Conservation (phyloP, 2,329 filamentous ascomycete species). For the Scytalidium lignicola region DNA sequence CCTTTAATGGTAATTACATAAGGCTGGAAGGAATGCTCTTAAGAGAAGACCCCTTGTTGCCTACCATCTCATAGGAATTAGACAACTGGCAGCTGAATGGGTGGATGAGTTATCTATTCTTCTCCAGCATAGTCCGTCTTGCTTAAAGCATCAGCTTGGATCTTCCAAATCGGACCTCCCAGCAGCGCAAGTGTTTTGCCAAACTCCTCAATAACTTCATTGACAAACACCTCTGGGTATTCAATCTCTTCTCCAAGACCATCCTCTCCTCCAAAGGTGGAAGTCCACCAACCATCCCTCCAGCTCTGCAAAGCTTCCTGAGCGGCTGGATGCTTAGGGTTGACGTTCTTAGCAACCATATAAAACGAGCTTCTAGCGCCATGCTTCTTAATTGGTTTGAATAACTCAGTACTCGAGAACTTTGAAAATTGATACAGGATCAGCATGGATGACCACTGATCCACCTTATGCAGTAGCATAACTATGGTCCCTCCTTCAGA, state of each 20-base stretch:
- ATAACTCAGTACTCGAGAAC: slow-evolving; percentile 16
- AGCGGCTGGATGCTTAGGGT: slow-evolving; percentile 8
- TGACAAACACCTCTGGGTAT: slow-evolving; percentile 6
- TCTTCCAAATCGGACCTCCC: slow-evolving; percentile 15
- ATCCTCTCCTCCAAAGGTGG: slow-evolving; percentile 16
- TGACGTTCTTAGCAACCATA: slow-evolving; percentile 19
- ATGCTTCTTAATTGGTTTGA: slow-evolving; percentile 20
- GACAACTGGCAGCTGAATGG: too few relatives aligned
- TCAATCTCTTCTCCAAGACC: slow-evolving; percentile 6
- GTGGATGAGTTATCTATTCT: too few relatives aligned
- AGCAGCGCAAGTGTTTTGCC: slow-evolving; percentile 11
- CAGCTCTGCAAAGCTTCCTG: slow-evolving; percentile 11
- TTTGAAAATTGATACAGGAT: slow-evolving; percentile 17
- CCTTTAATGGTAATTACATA: too few relatives aligned
- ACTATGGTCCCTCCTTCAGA: slow-evolving; percentile 15
- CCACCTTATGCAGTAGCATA: slow-evolving; percentile 21
- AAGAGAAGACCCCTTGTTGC: too few relatives aligned
- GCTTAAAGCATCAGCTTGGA: slow-evolving; percentile 17
- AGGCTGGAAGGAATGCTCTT: too few relatives aligned
- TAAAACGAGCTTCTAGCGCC: slow-evolving; percentile 19
- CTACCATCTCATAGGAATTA: too few relatives aligned
- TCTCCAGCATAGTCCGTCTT: slow-evolving; percentile 2
- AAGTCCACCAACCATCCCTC: slow-evolving; percentile 16
- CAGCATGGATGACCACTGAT: slow-evolving; percentile 12
- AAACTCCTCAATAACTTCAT: slow-evolving; percentile 12